Evolutionary conservation across 2,329 filamentous ascomycete genomes (phyloP), one percentile per base, ranked within the genome.

Genomic region (Beauveria sp.): DNA sequence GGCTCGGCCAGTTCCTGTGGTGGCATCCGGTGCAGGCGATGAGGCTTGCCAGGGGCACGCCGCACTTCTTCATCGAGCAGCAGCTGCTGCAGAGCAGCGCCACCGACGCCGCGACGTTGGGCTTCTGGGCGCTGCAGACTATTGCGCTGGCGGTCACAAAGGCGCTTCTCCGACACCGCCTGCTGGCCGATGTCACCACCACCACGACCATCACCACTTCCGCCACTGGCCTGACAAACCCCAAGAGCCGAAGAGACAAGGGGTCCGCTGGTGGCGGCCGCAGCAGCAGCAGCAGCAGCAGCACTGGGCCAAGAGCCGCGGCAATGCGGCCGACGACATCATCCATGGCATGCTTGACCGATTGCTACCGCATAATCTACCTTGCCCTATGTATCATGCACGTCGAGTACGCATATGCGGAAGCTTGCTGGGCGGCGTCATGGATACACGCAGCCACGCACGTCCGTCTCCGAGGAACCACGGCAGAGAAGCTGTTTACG

Each of bases 11-110:
- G 24, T 73, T 71, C 38, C 54, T 71, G 14, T 70, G 70, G 65
- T 60, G 65, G 62, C 65, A 66, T 24, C 73, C 73, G 12, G 66
- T 73, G 59, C 73, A 70, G 30, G 67, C 68, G 63, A 70, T 76
- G 65, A 76, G 73, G 59, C 66, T 73, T 47, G 75, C 71, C n/a
- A 66, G 66, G 6, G 69, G 65, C 16, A 71, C 72, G 34, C 76
- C 74, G 5, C 73, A 72, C 61, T 66, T 72, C 7, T 74, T 76
- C 47, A 56, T 77, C 18, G 67, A 67, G 24, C 66, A 67, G 26
- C 65, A 67, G 42, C 63, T 73, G 34, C 63, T 28, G 49, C 28
- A 26, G 24, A 20, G 24, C 20, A 24, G 56, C 54, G 54, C 61
- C 28, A 49, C 50, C 14, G 60, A 56, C 40, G 60, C 52, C 38